Conservation (phyloP, 139 green algal species). For the Monoraphidium neglectum region DNA sequence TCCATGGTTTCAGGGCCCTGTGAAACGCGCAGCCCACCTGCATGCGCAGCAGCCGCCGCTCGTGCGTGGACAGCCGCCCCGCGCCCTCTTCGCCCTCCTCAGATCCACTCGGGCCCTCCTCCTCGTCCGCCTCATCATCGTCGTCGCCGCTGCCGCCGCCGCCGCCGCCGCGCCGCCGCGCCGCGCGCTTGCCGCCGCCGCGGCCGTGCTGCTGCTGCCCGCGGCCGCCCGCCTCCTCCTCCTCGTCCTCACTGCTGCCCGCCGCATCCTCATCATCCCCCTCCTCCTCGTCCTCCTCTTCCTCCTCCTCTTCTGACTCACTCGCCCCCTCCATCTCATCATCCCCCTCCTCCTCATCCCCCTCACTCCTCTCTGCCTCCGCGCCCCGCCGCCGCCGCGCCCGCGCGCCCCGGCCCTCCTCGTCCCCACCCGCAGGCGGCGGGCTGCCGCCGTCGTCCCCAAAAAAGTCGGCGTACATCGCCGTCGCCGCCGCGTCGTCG, state of each 20-base stretch:
- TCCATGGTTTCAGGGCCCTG: no score
- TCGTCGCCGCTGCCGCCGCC: slow-evolving; percentile 11
- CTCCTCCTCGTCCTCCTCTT: slow-evolving; percentile 15
- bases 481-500: slow-evolving; percentile 7
- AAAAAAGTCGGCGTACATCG: slow-evolving; percentile 81
- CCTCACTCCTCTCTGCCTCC: background rate
- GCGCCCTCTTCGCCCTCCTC: slow-evolving; percentile 32
- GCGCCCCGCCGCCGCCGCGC: background rate
- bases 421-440: slow-evolving; percentile 5
- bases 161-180: slow-evolving; percentile 18
- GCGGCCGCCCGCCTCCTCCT: background rate
- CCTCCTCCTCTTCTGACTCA: slow-evolving; percentile 2
- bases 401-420: slow-evolving; percentile 4
- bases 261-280: no score
- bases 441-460: slow-evolving; percentile 33
- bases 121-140: slow-evolving; percentile 14
- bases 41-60: slow-evolving; percentile 60
- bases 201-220: background rate
- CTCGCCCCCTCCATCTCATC: background rate
- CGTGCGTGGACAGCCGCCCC: slow-evolving; percentile 62
- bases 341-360: background rate
- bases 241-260: no score
- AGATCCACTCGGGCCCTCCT: slow-evolving; percentile 6
- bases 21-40: no score
- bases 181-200: slow-evolving; percentile 3